These are phyloP conservation scores for Paxillus involutus DNA, from an alignment of 768 basidiomycete genomes.

Conservation along the genomic window DNA sequence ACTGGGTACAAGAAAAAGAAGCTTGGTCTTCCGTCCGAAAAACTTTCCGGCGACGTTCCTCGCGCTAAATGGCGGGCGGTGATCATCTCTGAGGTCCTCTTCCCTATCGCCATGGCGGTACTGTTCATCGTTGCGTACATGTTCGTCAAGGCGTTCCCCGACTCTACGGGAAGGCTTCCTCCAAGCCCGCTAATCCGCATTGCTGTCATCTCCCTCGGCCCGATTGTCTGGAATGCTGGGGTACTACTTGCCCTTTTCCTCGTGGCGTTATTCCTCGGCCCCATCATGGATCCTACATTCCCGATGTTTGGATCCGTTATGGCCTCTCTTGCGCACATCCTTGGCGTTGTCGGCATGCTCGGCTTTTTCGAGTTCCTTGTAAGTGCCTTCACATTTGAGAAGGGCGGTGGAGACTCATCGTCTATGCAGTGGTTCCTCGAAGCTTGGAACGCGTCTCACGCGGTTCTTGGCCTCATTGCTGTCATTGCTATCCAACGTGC, in stretches of 20 bases:
- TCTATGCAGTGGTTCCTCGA: constrained; percentile 85
- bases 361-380: constrained; percentile 97
- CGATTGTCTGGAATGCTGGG: constrained; percentile 93
- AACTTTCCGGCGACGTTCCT: constrained; percentile 92
- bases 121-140: constrained; percentile 88
- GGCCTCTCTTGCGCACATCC: constrained; percentile 84
- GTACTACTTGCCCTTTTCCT: constrained; percentile 87
- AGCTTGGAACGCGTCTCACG: constrained; percentile 87
- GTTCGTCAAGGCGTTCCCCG: constrained; percentile 89
- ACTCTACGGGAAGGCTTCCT: constrained; percentile 55
- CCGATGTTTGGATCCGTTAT: constrained; percentile 91
- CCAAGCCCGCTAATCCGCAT: constrained; percentile 91
- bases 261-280: constrained; percentile 88
- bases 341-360: constrained; percentile 83
- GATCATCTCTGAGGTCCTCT: constrained; percentile 82
- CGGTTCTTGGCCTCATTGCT: constrained; percentile 89
- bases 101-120: constrained; percentile 82
- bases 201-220: constrained; percentile 89
- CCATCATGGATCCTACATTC: constrained; percentile 80
- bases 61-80: constrained; percentile 92
- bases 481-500: constrained; percentile 91
- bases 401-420: constrained; percentile 11
- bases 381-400: constrained; percentile 28
- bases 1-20: constrained; percentile 99
- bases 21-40: constrained; percentile 95